Percentiles rank a stretch among this genome's conserved stretches.
These are phyloP conservation scores for Phylloporus scabripes DNA, from an alignment of 768 basidiomycete genomes.

Conservation along the genomic window DNA sequence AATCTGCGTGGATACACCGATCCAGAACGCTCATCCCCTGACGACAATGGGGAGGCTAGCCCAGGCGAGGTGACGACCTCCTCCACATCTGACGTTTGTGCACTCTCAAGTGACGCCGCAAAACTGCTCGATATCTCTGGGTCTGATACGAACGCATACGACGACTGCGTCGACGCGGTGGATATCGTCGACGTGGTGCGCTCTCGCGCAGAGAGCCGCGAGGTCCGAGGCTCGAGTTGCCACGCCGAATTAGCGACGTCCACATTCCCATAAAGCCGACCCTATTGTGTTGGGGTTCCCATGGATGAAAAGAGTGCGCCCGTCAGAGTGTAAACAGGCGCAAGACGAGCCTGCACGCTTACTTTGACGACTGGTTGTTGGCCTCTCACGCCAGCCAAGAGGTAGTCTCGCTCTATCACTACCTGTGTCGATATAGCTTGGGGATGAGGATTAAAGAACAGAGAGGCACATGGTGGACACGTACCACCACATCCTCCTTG, in stretches of 20 bases:
- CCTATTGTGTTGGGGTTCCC: conserved; percentile 36
- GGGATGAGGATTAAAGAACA: conserved; percentile 1
- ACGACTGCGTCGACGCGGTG: conserved; percentile 72
- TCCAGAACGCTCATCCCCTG: conserved; percentile 46
- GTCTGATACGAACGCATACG: conserved; percentile 79
- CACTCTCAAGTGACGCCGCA: conserved; percentile 74
- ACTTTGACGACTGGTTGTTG: conserved; percentile 73
- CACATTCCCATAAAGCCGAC: conserved; percentile 65
- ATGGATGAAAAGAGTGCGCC: not conserved
- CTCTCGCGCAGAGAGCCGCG: conserved; percentile 51
- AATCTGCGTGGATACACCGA: conserved; percentile 10
- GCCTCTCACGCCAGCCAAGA: conserved; percentile 69
- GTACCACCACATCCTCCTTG: conserved; percentile 66
- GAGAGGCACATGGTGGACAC: conserved; percentile 14
- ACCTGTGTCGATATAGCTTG: conserved; percentile 40
- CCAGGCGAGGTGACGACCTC: conserved; percentile 54
- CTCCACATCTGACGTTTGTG: conserved; percentile 65
- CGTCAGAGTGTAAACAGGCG: not conserved
- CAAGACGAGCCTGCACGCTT: conserved; percentile 15
- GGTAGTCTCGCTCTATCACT: conserved; percentile 61
- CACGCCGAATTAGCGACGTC: conserved; percentile 64
- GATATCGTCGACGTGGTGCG: conserved; percentile 73
- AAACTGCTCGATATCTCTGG: conserved; percentile 82
- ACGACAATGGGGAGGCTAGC: conserved; percentile 56
- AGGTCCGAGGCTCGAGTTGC: conserved; percentile 70